phyloP scores from a whole-genome alignment of 2,329 filamentous ascomycete genomes.

The Chaetomium sp. region DNA sequence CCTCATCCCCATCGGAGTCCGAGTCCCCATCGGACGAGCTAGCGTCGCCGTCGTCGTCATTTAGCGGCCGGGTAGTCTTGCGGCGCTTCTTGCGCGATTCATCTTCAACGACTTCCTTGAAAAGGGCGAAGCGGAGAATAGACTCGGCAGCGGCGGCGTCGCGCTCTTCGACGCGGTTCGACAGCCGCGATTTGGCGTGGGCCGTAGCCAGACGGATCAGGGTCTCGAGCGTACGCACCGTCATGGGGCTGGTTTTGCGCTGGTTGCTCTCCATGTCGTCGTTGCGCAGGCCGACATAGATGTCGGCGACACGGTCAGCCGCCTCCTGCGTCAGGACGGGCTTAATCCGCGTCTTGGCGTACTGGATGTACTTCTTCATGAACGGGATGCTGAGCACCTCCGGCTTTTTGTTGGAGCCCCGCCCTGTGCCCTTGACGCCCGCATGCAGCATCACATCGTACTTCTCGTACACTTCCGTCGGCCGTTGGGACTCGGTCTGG shows the following conservation, averaged over 20 bases:
- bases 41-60: conserved; percentile 50
- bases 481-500: conserved; percentile 63
- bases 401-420: conserved; percentile 67
- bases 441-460: conserved; percentile 94
- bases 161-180: conserved; percentile 78
- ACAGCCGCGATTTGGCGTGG: conserved; percentile 87
- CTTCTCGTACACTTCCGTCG: conserved; percentile 91
- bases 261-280: conserved; percentile 94
- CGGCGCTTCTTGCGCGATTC: conserved; percentile 79
- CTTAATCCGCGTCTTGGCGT: conserved; percentile 87
- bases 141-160: conserved; percentile 83
- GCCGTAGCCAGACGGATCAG: conserved; percentile 96
- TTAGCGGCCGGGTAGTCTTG: conserved; percentile 52
- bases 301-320: conserved; percentile 81
- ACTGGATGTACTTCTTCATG: conserved; percentile 99
- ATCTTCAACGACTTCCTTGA: conserved; percentile 84
- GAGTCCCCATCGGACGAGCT: conserved; percentile 52
- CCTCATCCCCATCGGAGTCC: conserved; percentile 48
- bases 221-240: conserved; percentile 92
- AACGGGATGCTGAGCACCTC: conserved; percentile 95
- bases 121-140: conserved; percentile 88
- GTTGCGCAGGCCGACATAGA: conserved; percentile 88
- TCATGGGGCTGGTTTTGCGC: conserved; percentile 88
- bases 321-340: conserved; percentile 86
- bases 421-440: conserved; percentile 70